Percentiles rank a stretch among this genome's conserved stretches.
These are phyloP conservation scores for Solanum rostratum DNA, from an alignment of 257 asterid species.

Conservation along the genomic window DNA sequence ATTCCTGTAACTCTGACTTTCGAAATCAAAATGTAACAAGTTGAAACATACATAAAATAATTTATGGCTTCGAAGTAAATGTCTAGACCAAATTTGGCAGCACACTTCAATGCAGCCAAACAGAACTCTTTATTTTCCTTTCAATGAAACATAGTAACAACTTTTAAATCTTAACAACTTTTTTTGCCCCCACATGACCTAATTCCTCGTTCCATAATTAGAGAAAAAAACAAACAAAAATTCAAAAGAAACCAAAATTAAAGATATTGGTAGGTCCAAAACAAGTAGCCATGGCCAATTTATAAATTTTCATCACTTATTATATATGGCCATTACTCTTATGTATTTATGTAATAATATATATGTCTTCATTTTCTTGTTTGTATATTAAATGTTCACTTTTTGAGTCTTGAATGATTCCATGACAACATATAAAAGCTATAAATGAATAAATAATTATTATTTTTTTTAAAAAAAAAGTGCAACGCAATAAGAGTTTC, in stretches of 20 bases:
- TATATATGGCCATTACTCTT: background rate
- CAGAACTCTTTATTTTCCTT: background rate
- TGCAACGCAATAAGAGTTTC: background rate
- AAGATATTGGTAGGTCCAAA: background rate
- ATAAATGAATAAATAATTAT: background rate
- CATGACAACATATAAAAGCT: background rate
- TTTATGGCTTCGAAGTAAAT: background rate
- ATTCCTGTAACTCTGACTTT: background rate
- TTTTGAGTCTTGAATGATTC: background rate
- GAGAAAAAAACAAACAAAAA: background rate
- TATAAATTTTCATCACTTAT: background rate
- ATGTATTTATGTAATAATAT: background rate
- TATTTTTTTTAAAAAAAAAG: background rate
- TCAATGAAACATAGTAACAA: background rate
- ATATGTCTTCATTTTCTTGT: background rate
- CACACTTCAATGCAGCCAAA: background rate
- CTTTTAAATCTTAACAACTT: background rate
- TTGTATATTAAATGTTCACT: background rate
- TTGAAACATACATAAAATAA: background rate
- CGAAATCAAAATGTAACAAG: rapidly evolving
- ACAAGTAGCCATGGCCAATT: background rate
- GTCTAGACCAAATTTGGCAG: background rate
- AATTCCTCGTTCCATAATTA: background rate
- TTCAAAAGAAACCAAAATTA: background rate
- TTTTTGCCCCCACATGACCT: background rate